These are phyloP conservation scores for Cyclotella kingstonii DNA, from an alignment of 108 stramenopile genomes.

Conservation along the genomic window DNA sequence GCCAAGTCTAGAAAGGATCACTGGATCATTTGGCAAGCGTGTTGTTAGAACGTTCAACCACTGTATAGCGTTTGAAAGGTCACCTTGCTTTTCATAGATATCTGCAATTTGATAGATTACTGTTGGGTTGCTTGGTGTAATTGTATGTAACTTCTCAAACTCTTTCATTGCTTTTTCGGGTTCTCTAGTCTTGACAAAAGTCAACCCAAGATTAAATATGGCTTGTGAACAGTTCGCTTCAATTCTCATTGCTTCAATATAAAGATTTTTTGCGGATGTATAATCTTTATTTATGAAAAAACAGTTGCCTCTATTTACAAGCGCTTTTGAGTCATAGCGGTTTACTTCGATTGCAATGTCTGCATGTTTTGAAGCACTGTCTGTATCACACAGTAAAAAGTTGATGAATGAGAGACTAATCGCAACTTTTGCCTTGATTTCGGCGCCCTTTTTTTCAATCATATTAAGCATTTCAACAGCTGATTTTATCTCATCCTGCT, in stretches of 20 bases:
- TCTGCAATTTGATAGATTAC: constrained; percentile 87
- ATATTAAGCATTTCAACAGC: constrained; percentile 60
- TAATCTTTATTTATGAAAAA: constrained; percentile 65
- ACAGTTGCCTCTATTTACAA: constrained; percentile 93
- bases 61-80: constrained; percentile 45
- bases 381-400: constrained; percentile 80
- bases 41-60: constrained; percentile 85
- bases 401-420: constrained; percentile 86
- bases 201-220: constrained; percentile 86
- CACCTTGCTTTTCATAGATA: constrained; percentile 61
- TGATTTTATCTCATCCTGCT: constrained; percentile 21
- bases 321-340: constrained; percentile 86
- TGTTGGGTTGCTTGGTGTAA: constrained; percentile 80
- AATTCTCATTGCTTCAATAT: constrained; percentile 87
- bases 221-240: constrained; percentile 87
- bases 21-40: constrained; percentile 73
- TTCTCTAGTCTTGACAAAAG: constrained; percentile 52
- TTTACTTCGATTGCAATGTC: constrained; percentile 72
- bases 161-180: constrained; percentile 72
- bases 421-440: constrained; percentile 73
- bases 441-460: constrained; percentile 79
- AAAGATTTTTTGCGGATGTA: constrained; percentile 72
- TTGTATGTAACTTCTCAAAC: constrained; percentile 84
- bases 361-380: constrained; percentile 72
- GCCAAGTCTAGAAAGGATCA: constrained; percentile 65